These are phyloP conservation scores for Paraconiothyrium brasiliense DNA, from an alignment of 2,329 filamentous ascomycete species.

Conservation along the genomic window DNA sequence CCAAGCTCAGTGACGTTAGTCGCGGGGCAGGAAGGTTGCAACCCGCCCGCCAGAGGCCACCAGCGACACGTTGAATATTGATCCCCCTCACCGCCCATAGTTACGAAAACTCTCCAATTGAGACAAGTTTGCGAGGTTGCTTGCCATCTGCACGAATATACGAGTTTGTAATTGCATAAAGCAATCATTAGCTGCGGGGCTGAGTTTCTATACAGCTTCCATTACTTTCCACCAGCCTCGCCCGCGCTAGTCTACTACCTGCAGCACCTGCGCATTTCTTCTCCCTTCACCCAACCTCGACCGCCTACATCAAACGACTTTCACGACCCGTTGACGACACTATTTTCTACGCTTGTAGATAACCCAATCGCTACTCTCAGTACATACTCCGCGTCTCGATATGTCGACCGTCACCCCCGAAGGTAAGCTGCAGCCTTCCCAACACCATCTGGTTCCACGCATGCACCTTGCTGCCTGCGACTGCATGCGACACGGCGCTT, in stretches of 20 bases:
- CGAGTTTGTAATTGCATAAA: conserved; percentile 10
- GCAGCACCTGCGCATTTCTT: conserved; percentile 47
- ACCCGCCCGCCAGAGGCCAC: conserved; percentile 27
- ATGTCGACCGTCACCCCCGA: conserved; percentile 51
- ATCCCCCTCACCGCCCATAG: conserved; percentile 13
- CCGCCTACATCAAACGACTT: conserved; percentile 26
- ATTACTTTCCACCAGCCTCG: conserved; percentile 48
- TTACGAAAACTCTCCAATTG: conserved; percentile 9
- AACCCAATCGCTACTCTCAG: conserved; percentile 8
- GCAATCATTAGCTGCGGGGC: conserved; percentile 23
- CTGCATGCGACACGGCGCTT: conserved; percentile 9
- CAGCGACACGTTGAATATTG: conserved; percentile 19
- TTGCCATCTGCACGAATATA: not conserved
- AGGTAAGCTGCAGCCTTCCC: conserved; percentile 49
- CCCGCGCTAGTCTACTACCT: conserved; percentile 44
- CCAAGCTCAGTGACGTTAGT: conserved; percentile 33
- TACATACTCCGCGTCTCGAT: conserved; percentile 19
- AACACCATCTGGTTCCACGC: conserved; percentile 11
- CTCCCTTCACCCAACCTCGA: conserved; percentile 38
- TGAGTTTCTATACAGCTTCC: conserved; percentile 47
- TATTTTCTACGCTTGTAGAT: conserved; percentile 11
- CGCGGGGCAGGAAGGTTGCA: conserved; percentile 35
- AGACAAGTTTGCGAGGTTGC: conserved; percentile 10
- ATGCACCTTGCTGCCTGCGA: conserved; percentile 1
- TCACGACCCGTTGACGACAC: conserved; percentile 19